Evolutionary conservation across 23 red algal species (phyloP).

Genomic region (Chondrus crispus): DNA sequence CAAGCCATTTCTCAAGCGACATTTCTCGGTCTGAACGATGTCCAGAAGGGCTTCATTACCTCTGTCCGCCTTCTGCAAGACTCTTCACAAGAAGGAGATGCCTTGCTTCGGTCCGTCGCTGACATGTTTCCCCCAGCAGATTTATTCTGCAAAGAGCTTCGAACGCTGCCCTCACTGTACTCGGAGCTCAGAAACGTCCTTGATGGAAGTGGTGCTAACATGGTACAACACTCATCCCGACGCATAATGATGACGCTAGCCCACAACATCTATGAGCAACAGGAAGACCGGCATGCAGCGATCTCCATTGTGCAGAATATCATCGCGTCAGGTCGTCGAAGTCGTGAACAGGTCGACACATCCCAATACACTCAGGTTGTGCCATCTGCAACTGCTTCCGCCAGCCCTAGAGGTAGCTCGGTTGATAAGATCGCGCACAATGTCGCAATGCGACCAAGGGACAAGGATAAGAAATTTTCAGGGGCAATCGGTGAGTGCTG

Average conservation of each 20-base stretch:
- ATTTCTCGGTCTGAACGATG: neutral
- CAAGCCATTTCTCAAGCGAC: too few species aligned
- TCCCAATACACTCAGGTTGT: too few species aligned
- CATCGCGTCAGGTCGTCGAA: too few species aligned
- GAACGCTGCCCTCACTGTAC: neutral
- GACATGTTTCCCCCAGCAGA: neutral
- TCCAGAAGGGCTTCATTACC: neutral
- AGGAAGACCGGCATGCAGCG: neutral
- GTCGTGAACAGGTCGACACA: too few species aligned
- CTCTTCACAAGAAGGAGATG: neutral
- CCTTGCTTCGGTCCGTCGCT: neutral
- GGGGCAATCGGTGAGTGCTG: too few species aligned
- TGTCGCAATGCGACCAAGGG: too few species aligned
- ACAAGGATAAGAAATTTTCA: too few species aligned
- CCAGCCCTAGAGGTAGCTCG: too few species aligned
- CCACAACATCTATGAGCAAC: neutral
- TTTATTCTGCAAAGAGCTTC: neutral
- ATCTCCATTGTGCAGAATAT: too few species aligned
- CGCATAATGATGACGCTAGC: slow-evolving; percentile 24
- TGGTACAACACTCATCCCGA: neutral
- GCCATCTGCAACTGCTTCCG: too few species aligned
- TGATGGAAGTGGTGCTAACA: neutral
- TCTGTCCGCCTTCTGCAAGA: neutral
- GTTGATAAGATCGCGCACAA: too few species aligned
- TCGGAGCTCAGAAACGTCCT: neutral